Evolutionary conservation across 768 basidiomycete species (phyloP).

Genomic region (Exsudoporus frostii): DNA sequence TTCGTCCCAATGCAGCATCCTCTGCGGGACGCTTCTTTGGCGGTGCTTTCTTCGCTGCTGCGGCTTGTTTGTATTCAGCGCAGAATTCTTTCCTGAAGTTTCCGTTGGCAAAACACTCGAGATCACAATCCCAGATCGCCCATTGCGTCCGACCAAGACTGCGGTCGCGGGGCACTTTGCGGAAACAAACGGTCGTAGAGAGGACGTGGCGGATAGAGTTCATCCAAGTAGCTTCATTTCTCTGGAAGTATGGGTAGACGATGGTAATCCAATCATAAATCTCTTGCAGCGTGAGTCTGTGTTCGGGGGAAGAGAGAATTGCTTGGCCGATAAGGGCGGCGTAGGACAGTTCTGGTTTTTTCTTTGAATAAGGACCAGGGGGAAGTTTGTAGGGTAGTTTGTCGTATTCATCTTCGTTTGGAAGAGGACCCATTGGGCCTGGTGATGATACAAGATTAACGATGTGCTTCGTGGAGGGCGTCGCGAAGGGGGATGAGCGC

Average conservation of each 20-base stretch:
- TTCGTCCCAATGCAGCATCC: conserved; percentile 37
- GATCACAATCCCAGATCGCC: conserved; percentile 81
- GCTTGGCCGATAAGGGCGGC: conserved; percentile 96
- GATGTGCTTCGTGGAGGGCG: conserved; percentile 52
- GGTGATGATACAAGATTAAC: conserved; percentile 84
- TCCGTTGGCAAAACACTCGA: conserved; percentile 80
- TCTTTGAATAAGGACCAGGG: conserved; percentile 74
- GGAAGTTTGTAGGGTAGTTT: conserved; percentile 75
- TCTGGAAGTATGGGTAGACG: conserved; percentile 90
- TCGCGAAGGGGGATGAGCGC: conserved; percentile 57
- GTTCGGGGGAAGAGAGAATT: conserved; percentile 77
- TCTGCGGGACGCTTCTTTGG: conserved; percentile 41
- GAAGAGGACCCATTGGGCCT: conserved; percentile 67
- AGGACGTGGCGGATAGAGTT: conserved; percentile 97
- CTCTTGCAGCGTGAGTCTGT: conserved; percentile 87
- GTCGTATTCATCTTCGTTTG: conserved; percentile 63
- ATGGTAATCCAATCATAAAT: conserved; percentile 96
- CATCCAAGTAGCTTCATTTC: conserved; percentile 94
- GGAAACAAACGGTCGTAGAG: conserved; percentile 87
- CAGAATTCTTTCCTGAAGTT: conserved; percentile 70
- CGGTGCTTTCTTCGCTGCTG: conserved; percentile 27
- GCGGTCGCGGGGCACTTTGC: conserved; percentile 77
- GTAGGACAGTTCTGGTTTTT: conserved; percentile 86
- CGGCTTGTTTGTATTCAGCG: conserved; percentile 34
- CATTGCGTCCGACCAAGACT: conserved; percentile 80